Base-by-base conservation (phyloP, 1,284 basidiomycete species). In the Leccinum fallax region DNA sequence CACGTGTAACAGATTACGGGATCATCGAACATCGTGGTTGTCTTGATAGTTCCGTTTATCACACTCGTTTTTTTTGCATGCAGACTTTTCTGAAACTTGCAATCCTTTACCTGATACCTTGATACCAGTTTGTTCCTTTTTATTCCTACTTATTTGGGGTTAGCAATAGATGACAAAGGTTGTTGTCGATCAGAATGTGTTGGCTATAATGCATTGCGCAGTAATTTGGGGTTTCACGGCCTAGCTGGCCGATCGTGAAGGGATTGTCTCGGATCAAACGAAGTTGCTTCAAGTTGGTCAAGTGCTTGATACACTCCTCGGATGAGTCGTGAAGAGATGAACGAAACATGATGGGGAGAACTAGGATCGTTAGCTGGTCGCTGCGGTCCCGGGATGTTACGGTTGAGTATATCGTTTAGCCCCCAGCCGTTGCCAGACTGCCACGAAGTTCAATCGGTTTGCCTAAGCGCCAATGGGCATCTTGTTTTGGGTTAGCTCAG, bases 111-210 rank as follows among this genome's bases (percentile, higher is more conserved):
- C 7, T 16, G 43, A 63, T 55, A 59, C 16, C 48, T 53, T 55
- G 59, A 67, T 62, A 67, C 63, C 40, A 43, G 13, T 5, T 51
- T 19, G 9, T 46, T 46, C 21, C n/a, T 21, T 46, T 63, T 38
- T 55, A 54, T 54, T 49, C 32, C 24, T 34, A 30, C 36, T 28
- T 43, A 2, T n/a, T 16, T 48, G 36, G 32, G 48, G 36, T 38
- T 13, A n/a, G 11, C 19, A 21, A 6, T 38, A 38, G 38, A 38
- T 16, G n/a, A 43, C 40, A 10, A 21, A 21, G 43, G 19, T 21
- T 21, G 19, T 21, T 21, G 9, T 19, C n/a, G 9, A n/a, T n/a
- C 15, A 40, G 38, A 40, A 43, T 43, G 10, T 21, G 11, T 48
- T 48, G 43, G 6, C 43, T 21, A 21, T 46, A 19, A 21, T 43